A percentile compares a stretch with the other conserved stretches of the same genome.
Conservation (phyloP, 2,329 filamentous ascomycete species). For the Alternaria ventricosa region DNA sequence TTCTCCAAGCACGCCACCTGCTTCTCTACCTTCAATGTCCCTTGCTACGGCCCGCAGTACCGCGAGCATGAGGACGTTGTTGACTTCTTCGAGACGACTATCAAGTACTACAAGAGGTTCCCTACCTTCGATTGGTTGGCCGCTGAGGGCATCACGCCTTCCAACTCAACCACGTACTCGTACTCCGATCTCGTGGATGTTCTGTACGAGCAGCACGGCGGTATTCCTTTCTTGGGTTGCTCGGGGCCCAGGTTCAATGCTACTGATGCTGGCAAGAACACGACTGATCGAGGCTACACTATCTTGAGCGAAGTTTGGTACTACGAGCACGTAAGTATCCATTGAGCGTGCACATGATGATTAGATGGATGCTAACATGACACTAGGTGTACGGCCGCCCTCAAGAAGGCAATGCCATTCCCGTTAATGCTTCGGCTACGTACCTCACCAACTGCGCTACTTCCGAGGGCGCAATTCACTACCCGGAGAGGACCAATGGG, state of each 20-base stretch:
- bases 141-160: conserved; percentile 61
- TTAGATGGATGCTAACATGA: background rate
- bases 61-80: conserved; percentile 64
- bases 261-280: conserved; percentile 63
- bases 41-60: conserved; percentile 69
- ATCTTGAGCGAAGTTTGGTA: conserved; percentile 70
- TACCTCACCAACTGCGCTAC: conserved; percentile 63
- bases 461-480: conserved; percentile 60
- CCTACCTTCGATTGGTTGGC: conserved; percentile 69
- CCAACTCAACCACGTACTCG: conserved; percentile 64
- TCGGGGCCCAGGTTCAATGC: conserved; percentile 66
- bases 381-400: conserved; percentile 57
- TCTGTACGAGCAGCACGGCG: conserved; percentile 60
- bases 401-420: conserved; percentile 59
- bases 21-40: conserved; percentile 68
- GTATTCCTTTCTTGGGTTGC: conserved; percentile 67
- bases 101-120: conserved; percentile 63
- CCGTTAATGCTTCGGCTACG: conserved; percentile 57
- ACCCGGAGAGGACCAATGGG: conserved; percentile 59
- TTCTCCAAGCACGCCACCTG: conserved; percentile 73
- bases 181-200: conserved; percentile 60
- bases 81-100: conserved; percentile 68
- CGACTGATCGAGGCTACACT: conserved; percentile 63
- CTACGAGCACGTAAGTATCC: conserved; percentile 61
- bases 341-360: background rate